phyloP scores from a whole-genome alignment of 2,329 filamentous ascomycete species.

The Colletotrichum theobromicola region DNA sequence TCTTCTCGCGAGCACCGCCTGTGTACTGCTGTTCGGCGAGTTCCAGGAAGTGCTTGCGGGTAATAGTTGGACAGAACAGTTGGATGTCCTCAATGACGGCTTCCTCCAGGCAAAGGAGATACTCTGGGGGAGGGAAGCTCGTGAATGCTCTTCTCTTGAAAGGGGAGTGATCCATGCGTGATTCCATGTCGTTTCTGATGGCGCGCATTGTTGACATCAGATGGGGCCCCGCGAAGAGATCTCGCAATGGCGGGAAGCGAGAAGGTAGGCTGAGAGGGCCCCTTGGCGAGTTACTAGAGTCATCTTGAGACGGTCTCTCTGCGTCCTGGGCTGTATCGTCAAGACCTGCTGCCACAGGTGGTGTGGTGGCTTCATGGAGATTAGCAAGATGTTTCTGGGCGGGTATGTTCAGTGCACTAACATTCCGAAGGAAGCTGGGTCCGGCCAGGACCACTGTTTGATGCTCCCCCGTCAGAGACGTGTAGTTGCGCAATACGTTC shows the following conservation, averaged over 20 bases:
- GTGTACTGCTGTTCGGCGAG: not conserved
- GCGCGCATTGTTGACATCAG: not conserved
- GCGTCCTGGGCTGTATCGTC: not conserved
- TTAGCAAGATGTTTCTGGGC: not conserved
- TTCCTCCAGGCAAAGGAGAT: not conserved
- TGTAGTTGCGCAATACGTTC: not conserved
- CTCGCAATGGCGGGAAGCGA: not conserved
- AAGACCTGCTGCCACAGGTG: not conserved
- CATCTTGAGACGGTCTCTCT: not conserved
- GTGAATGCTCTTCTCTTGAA: not conserved
- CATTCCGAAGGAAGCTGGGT: not conserved
- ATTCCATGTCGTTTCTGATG: not conserved
- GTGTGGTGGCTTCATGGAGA: not conserved
- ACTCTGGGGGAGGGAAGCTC: not conserved
- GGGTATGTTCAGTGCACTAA: not conserved
- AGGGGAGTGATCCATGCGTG: not conserved
- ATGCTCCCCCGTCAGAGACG: not conserved
- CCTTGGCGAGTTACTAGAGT: not conserved
- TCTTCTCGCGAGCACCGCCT: not conserved
- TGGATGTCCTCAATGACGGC: conserved; percentile 1
- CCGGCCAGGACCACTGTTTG: not conserved
- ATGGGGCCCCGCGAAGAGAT: not conserved
- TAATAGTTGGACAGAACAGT: not conserved
- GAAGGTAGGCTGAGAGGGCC: not conserved
- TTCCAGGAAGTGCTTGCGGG: not conserved